phyloP scores from a whole-genome alignment of 768 basidiomycete genomes.

The Pulveroboletus sp. region DNA sequence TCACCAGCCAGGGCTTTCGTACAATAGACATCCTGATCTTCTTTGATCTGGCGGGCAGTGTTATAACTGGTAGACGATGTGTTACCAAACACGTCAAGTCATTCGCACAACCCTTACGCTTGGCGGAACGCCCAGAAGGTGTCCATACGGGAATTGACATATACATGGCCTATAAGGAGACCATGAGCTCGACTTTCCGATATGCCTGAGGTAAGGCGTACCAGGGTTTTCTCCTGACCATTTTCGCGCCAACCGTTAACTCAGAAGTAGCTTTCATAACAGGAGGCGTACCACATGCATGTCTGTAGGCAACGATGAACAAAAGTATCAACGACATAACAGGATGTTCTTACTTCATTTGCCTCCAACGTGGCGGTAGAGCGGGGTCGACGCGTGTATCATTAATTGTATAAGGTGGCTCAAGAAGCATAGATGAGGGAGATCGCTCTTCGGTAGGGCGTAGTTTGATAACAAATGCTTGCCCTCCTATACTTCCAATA shows the following conservation, averaged over 20 bases:
- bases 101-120: conserved; percentile 31
- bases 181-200: neutral
- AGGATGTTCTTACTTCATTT: conserved; percentile 60
- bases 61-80: conserved; percentile 36
- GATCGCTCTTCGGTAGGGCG: conserved; percentile 73
- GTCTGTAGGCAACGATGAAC: conserved; percentile 32
- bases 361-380: conserved; percentile 60
- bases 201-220: conserved; percentile 10
- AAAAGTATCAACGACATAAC: neutral
- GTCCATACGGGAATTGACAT: conserved; percentile 42
- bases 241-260: neutral
- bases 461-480: conserved; percentile 84
- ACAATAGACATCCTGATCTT: conserved; percentile 52
- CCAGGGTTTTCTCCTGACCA: conserved; percentile 46
- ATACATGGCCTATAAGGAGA: conserved; percentile 20
- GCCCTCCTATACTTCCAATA: conserved; percentile 54
- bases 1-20: conserved; percentile 36
- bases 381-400: conserved; percentile 36
- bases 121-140: conserved; percentile 49
- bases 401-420: conserved; percentile 68
- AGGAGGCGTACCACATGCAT: conserved; percentile 49
- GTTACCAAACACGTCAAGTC: conserved; percentile 1
- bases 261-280: neutral
- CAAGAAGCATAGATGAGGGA: conserved; percentile 76
- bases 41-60: conserved; percentile 49